Evolutionary conservation across 495 filamentous ascomycete genomes (phyloP), one percentile per base, ranked within the genome.

Genomic region (Penicillium salamii): DNA sequence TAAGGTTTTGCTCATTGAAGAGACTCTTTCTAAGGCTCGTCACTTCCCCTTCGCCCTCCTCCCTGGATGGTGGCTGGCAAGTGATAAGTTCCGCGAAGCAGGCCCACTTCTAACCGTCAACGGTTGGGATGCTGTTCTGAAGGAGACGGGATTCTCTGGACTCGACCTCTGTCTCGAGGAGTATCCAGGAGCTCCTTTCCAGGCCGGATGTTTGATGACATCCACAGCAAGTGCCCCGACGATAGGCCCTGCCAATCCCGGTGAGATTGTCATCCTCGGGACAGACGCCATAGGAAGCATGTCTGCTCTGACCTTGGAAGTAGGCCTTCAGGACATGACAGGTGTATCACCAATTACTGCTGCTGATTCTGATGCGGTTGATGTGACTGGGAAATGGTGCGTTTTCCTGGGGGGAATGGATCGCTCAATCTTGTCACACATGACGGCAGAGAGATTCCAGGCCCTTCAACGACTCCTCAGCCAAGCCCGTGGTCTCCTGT

Each of bases 321-420:
- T 42, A 24, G 52, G 42, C 1, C 32, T 62, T 12, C 47, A 53
- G 11, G 28, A 52, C 6, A 15, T 57, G 3, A 58, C 52, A n/a
- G 55, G 57, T 2, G 34, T 50, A 12, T 18, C 20, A 3, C 53
- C 54, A 8, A 43, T 24, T 1, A 45, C 26, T 7, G 47, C 44
- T 1, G 20, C 46, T 2, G 19, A 53, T 5, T 23, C 62, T 1
- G 45, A 52, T 5, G n/a, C 42, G 0, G 50, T 47, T 0, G 58
- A 63, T 21, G 42, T 59, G 1, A 49, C 39, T 9, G 64, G 62
- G 1, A 69, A 70, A 35, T 54, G 66, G 44, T 70, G 67, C 37
- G 59, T 72, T 11, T 68, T 69, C 48, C 42, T 70, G 7, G 57
- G 45, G 5, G 67, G 64, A 1, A 49, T 63, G 45, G 58, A 57